A percentile compares a stretch with the other conserved stretches of the same genome.
phyloP scores from a whole-genome alignment of 768 basidiomycete genomes.

The Boletus bicolor region DNA sequence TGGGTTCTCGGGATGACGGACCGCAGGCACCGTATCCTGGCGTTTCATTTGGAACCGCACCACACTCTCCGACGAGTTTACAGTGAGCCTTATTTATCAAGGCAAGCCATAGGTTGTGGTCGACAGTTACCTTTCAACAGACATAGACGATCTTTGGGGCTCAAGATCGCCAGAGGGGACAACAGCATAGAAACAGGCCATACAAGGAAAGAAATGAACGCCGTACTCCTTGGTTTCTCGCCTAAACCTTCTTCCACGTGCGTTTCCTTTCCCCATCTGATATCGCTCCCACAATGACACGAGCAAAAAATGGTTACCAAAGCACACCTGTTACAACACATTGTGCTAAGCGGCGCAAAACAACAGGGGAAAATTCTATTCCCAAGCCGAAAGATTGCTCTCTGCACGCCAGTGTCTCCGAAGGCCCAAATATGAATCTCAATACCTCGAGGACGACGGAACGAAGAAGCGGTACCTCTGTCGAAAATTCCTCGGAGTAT shows the following conservation, averaged over 20 bases:
- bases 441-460: constrained; percentile 1
- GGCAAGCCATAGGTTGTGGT: not conserved
- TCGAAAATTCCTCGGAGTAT: not conserved
- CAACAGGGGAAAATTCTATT: not conserved
- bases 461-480: not conserved
- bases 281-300: not conserved
- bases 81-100: constrained; percentile 10
- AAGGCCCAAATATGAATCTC: not conserved
- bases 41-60: not conserved
- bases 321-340: not conserved
- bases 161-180: not conserved
- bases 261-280: constrained; percentile 6
- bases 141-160: not conserved
- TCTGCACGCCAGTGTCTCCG: not conserved
- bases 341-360: constrained; percentile 8
- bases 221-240: not conserved
- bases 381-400: not conserved
- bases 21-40: not conserved
- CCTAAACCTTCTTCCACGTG: constrained; percentile 7
- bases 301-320: not conserved
- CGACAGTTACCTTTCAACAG: constrained; percentile 1
- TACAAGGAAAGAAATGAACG: not conserved
- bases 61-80: not conserved
- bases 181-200: not conserved
- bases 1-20: not conserved